Evolutionary conservation across 768 basidiomycete species (phyloP), one percentile per base, ranked within the genome.

Genomic region (Pleurotus djamor): DNA sequence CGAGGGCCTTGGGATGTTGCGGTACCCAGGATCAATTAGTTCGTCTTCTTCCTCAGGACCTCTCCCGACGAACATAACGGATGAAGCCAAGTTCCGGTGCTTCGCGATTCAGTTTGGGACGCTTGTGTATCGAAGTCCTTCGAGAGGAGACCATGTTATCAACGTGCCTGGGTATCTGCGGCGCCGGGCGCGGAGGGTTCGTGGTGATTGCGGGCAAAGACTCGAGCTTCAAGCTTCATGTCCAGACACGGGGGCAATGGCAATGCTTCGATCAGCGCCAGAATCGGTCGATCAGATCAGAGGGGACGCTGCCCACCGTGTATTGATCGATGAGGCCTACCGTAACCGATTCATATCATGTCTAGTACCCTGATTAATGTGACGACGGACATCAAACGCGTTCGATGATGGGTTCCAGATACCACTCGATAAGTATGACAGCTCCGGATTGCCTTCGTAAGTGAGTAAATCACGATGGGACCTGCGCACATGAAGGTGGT

Each of bases 1-100:
- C 83, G 90, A 61, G 93, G 93, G 7, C 89, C 92, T 62, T 95
- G 93, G 93, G 93, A 95, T 70, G 89, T 91, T 32, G 92, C 92
- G 33, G 82, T 87, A 64, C 92, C 92, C 37, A 85, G 83, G 72
- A 74, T 87, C 48, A 83, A 84, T 68, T 83, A 71, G 67, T 64
- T 17, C 28, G 16, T 60, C 60, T 69, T 5, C 12, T 33, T n/a
- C 8, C 52, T 36, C 38, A 36, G 34, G 35, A 34, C 52, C n/a
- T 54, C 35, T 52, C 51, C 51, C 52, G 52, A n/a, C 44, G 54
- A 56, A 56, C 35, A 56, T 56, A 34, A 37, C 54, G 54, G 54
- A 14, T 17, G 13, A 41, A 41, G 28, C 41, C 38, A 56, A 56
- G 54, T 17, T 43, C 54, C 54, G 49, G 54, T 56, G 54, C 21